These are phyloP conservation scores for Leccinum angustisporum DNA, from an alignment of 1,284 basidiomycete genomes.

Conservation along the genomic window DNA sequence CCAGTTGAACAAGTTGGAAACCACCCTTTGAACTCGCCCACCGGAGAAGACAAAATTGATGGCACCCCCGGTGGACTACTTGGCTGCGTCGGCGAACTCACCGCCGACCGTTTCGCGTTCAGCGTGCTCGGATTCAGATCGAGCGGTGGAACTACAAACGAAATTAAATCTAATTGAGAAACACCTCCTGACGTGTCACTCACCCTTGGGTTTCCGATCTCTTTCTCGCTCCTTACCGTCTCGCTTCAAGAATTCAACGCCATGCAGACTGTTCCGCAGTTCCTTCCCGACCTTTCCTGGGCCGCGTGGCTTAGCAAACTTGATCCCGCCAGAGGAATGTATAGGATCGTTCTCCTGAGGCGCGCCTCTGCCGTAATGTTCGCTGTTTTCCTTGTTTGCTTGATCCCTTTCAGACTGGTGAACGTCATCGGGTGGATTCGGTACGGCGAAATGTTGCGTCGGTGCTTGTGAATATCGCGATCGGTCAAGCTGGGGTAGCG, in stretches of 20 bases:
- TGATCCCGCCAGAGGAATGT: constrained; percentile 35
- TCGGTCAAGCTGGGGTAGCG: constrained; percentile 13
- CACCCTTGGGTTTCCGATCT: constrained; percentile 55
- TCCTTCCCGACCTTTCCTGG: constrained; percentile 47
- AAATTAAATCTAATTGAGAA: not conserved
- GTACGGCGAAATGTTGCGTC: constrained; percentile 9
- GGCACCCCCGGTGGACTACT: constrained; percentile 23
- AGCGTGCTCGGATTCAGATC: constrained; percentile 35
- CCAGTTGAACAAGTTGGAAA: constrained; percentile 79
- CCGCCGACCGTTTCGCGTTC: constrained; percentile 38
- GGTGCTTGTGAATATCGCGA: constrained; percentile 14
- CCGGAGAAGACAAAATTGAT: constrained; percentile 38
- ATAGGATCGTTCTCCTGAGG: constrained; percentile 24
- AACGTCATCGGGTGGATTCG: constrained; percentile 18
- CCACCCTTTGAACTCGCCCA: constrained; percentile 82
- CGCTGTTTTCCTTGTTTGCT: constrained; percentile 56
- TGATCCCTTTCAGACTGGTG: constrained; percentile 23
- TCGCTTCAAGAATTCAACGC: constrained; percentile 35
- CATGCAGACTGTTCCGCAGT: constrained; percentile 47
- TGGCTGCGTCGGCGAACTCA: constrained; percentile 37
- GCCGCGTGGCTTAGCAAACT: constrained; percentile 40
- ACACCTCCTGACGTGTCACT: constrained; percentile 23
- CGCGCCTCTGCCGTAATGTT: constrained; percentile 9
- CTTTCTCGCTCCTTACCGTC: constrained; percentile 49
- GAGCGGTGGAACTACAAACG: constrained; percentile 34